Conservation (phyloP, 1,284 basidiomycete species). For the Austropuccinia psidii region DNA sequence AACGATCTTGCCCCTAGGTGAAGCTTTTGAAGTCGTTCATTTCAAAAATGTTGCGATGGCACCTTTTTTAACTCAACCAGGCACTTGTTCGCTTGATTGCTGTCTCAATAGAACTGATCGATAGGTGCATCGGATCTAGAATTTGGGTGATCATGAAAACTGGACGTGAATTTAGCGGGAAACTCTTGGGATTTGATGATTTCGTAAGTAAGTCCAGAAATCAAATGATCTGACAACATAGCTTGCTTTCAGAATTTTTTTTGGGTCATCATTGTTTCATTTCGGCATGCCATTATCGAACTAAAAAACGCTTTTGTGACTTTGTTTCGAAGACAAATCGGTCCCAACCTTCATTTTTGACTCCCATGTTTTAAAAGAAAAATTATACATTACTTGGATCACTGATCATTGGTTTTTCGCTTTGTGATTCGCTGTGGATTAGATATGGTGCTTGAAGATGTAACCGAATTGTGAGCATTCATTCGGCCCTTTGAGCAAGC, state of each 20-base stretch:
- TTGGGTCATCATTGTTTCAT: no score
- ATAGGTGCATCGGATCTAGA: constrained; percentile 47
- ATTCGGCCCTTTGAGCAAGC: background rate
- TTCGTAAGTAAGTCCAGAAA: constrained; percentile 49
- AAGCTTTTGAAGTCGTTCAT: no score
- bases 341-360: background rate
- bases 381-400: background rate
- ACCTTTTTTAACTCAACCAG: no score
- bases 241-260: background rate
- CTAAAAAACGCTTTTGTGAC: background rate
- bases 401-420: background rate
- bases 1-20: constrained; percentile 15
- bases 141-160: constrained; percentile 49
- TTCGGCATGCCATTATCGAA: background rate
- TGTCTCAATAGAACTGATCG: constrained; percentile 46
- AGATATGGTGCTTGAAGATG: constrained; percentile 49
- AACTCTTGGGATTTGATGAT: constrained; percentile 48
- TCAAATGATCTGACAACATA: no score
- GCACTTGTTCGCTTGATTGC: no score
- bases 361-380: background rate
- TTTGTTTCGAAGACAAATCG: background rate
- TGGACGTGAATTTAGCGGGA: constrained; percentile 47
- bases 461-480: constrained; percentile 47
- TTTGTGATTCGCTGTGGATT: background rate
- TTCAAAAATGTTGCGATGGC: no score